Conservation (phyloP, 2,329 filamentous ascomycete species). For the Phyllosticta ampelicida region DNA sequence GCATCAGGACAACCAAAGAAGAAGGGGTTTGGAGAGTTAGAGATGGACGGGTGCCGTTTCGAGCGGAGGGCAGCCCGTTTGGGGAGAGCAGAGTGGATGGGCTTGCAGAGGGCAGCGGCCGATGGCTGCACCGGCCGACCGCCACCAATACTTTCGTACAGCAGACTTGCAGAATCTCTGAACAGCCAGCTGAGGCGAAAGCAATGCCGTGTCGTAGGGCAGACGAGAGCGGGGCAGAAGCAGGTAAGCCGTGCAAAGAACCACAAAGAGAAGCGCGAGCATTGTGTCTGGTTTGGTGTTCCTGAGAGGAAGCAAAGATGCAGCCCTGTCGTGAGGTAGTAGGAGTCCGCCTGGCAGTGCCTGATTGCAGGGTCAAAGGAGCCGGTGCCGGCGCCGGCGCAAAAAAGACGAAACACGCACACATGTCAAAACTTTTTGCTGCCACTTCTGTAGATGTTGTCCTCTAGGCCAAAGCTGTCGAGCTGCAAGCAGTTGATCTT, state of each 20-base stretch:
- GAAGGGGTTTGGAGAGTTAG: not conserved
- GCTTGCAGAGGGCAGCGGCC: not conserved
- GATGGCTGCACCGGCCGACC: constrained; percentile 11
- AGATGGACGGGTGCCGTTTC: not conserved
- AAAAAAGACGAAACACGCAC: not conserved
- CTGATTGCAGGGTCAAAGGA: not conserved
- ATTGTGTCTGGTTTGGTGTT: not conserved
- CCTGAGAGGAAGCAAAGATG: not conserved
- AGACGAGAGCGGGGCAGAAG: not conserved
- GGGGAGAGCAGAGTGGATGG: not conserved
- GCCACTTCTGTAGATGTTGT: no score
- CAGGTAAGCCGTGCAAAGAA: not conserved
- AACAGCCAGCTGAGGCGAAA: constrained; percentile 2
- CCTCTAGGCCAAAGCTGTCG: no score
- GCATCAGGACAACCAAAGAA: not conserved
- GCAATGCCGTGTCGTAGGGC: constrained; percentile 6
- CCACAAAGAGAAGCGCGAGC: not conserved
- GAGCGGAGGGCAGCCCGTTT: not conserved
- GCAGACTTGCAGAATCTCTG: constrained; percentile 27
- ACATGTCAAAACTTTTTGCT: not conserved
- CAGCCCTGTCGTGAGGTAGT: not conserved
- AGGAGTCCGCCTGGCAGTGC: no score
- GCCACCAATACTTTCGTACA: constrained; percentile 29
- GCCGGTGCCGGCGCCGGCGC: not conserved
- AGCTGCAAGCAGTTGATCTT: no score